Evolutionary conservation across 208 protist genomes (phyloP), one percentile per base, ranked within the genome.

Genomic region (Acanthamoeba royreba): DNA sequence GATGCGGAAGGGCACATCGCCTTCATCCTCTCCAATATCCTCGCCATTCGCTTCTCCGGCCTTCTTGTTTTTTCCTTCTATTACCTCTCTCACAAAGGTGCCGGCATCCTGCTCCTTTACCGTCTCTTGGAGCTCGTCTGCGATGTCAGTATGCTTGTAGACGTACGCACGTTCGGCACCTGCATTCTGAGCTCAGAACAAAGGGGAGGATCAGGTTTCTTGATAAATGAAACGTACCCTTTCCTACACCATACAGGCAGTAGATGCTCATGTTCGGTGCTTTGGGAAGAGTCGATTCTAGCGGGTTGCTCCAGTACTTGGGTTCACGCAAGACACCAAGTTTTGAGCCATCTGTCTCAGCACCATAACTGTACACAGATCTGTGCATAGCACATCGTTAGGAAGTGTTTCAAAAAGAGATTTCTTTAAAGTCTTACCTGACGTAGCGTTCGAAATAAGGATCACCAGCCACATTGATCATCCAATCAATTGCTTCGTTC

Each of bases 231-330:
- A 9, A 9, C 49, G 98, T 96, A 15, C 93, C 79, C 77, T 97
- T 95, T 86, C 97, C 98, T 31, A 98, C 96, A 52, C 98, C 98
- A 95, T 98, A 99, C 33, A 99, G 86, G 95, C 98, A 98, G 66
- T 97, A 96, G 9, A 98, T 97, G 31, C 97, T 98, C 15, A 97
- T 97, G 91, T 97, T 94, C 1, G 97, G 97, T 28, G 98, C 97
- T 49, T 96, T 91, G 15, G 98, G 98, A 52, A 99, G 96, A n/a
- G 93, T 43, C n/a, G 79, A 25, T 47, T 95, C 94, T 15, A 95
- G 58, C 43, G 79, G 77, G 43, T 95, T 95, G 38, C 33, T 86
- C 94, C 94, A 95, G 35, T 77, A 94, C 25, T 35, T 72, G 43
- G 35, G 15, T 42, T 90, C 81, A 19, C 72, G 43, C 38, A 49